Conservation (phyloP, 208 protist species). For the Crithidia sp. region DNA sequence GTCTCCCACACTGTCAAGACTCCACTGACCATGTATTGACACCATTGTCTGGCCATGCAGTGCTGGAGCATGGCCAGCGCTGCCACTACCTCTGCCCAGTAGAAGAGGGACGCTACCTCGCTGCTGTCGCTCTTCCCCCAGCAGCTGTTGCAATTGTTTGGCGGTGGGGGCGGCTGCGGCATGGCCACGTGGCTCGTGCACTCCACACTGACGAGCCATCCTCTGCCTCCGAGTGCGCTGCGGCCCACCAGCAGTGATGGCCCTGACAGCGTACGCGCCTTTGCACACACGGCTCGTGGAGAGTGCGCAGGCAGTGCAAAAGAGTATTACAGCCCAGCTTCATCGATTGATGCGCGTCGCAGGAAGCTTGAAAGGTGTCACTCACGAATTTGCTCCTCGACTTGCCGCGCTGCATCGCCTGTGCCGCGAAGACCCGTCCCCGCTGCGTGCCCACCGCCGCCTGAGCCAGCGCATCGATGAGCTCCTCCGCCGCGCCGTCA, state of each 20-base stretch:
- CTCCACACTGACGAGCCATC: slow-evolving; percentile 53
- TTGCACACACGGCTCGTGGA: slow-evolving; percentile 50
- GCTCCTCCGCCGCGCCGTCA: slow-evolving; percentile 45
- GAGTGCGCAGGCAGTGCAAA: slow-evolving; percentile 38
- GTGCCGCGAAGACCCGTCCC: slow-evolving; percentile 33
- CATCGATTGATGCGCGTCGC: too few relatives aligned
- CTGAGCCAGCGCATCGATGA: slow-evolving; percentile 36
- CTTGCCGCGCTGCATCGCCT: slow-evolving; percentile 33
- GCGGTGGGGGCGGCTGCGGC: slow-evolving; percentile 30
- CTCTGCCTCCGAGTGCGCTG: slow-evolving; percentile 18
- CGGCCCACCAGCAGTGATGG: slow-evolving; percentile 13
- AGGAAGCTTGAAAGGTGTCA: too few relatives aligned
- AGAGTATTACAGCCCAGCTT: slow-evolving; percentile 9
- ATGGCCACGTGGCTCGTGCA: slow-evolving; percentile 34
- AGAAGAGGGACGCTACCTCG: slow-evolving; percentile 53
- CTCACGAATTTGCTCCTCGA: slow-evolving; percentile 1
- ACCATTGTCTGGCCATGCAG: slow-evolving; percentile 11
- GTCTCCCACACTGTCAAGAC: not conserved
- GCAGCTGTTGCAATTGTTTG: slow-evolving; percentile 45
- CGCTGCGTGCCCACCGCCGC: slow-evolving; percentile 26
- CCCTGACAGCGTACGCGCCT: slow-evolving; percentile 39
- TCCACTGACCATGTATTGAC: not conserved
- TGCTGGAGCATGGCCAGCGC: slow-evolving; percentile 32
- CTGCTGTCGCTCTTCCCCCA: slow-evolving; percentile 44
- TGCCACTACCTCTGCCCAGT: slow-evolving; percentile 52